Percentiles rank a stretch among this genome's conserved stretches.
These are phyloP conservation scores for Geranomyces michiganensis DNA, from an alignment of 192 early-diverging fungal species.

Conservation along the genomic window DNA sequence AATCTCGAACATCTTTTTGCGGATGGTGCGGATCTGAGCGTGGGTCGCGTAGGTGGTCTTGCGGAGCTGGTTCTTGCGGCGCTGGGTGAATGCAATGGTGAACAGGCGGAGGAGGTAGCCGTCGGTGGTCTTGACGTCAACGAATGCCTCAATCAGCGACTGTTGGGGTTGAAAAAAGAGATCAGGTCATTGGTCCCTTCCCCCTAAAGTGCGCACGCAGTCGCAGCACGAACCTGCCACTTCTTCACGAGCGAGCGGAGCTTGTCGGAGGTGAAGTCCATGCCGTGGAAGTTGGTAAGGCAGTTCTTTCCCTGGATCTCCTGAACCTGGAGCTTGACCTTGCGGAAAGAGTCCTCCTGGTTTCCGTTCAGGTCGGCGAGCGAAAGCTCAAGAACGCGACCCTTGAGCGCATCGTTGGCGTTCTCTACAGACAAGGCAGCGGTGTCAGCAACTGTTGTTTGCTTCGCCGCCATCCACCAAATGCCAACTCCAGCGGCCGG, in stretches of 20 bases:
- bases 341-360: constrained; percentile 90
- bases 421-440: constrained; percentile 52
- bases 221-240: constrained; percentile 75
- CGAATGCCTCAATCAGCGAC: constrained; percentile 94
- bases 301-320: constrained; percentile 98
- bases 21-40: constrained; percentile 96
- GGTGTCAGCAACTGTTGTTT: no score
- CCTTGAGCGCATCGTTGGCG: constrained; percentile 96
- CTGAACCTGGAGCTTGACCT: constrained; percentile 96
- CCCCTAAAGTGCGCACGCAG: no score
- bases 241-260: constrained; percentile 99
- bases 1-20: constrained; percentile 99
- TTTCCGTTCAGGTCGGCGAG: constrained; percentile 95
- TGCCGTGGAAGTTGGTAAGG: constrained; percentile 99
- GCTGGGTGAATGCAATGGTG: constrained; percentile 95
- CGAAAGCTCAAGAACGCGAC: constrained; percentile 94
- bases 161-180: constrained; percentile 39
- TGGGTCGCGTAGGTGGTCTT: constrained; percentile 98
- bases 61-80: constrained; percentile 90
- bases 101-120: constrained; percentile 99
- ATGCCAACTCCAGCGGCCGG: no score
- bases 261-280: constrained; percentile 99
- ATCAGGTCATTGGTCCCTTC: no score
- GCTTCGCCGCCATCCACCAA: no score
- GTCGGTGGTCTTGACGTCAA: constrained; percentile 99